Evolutionary conservation across 257 asterid genomes (phyloP).

Genomic region (Solanum boliviense): DNA sequence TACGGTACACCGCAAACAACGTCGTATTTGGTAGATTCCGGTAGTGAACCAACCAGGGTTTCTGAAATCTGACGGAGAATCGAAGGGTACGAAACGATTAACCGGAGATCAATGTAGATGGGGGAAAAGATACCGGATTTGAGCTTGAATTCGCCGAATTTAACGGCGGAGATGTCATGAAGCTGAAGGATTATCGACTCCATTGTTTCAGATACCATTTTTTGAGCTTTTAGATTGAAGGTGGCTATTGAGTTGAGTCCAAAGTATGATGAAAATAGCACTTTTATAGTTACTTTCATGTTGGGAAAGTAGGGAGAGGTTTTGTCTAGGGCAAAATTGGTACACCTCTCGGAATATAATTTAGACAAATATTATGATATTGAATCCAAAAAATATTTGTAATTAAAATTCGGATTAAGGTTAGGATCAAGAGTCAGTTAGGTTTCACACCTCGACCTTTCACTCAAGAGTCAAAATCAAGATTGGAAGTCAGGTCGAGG

Average conservation of each 20-base stretch:
- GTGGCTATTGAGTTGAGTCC: background rate
- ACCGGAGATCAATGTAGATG: conserved; percentile 93
- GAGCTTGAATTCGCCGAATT: conserved; percentile 87
- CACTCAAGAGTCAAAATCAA: background rate
- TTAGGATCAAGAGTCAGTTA: background rate
- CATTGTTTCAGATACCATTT: conserved; percentile 23
- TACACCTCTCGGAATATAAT: background rate
- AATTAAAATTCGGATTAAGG: fast-evolving
- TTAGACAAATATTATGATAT: background rate
- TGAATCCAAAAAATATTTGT: too few species aligned
- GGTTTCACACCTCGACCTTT: too few species aligned
- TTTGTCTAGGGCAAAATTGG: background rate
- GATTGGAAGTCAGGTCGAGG: too few species aligned
- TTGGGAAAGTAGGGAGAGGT: background rate
- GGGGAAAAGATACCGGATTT: conserved; percentile 95
- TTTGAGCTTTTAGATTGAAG: background rate
- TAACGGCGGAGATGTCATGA: conserved; percentile 89
- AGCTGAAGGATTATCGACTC: conserved; percentile 74
- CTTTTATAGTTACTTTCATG: background rate
- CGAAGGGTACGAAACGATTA: conserved; percentile 77
- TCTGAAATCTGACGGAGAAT: conserved; percentile 72
- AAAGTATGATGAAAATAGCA: background rate
- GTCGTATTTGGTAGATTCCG: conserved; percentile 50
- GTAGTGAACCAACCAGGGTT: conserved; percentile 46
- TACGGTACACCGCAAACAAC: conserved; percentile 91